Evolutionary conservation across 176 grass and related monocot species (phyloP).

Genomic region (Carex myosuroides): DNA sequence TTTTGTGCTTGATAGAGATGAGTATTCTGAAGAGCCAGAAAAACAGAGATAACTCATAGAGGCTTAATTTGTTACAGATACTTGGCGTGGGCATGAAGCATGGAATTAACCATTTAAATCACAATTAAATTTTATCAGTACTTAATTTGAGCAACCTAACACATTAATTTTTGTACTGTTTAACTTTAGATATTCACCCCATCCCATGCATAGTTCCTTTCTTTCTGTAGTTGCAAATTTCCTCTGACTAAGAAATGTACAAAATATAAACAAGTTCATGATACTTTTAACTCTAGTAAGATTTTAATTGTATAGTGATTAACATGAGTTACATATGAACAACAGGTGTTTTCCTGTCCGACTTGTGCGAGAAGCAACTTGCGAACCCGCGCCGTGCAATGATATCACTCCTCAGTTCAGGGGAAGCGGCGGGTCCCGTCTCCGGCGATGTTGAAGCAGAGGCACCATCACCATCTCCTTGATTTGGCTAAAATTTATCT

Average conservation of each 20-base stretch:
- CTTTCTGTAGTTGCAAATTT: neutral
- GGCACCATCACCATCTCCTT: conserved; percentile 17
- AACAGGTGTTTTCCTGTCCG: conserved; percentile 33
- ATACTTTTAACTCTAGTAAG: neutral
- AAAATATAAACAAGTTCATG: neutral
- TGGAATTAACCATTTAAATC: neutral
- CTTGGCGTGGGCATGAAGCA: neutral
- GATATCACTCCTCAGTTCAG: conserved; percentile 31
- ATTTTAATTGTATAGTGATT: neutral
- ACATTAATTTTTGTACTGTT: neutral
- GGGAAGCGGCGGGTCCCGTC: conserved; percentile 12
- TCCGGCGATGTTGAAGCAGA: neutral
- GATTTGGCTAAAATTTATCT: conserved; percentile 10
- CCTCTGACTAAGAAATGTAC: neutral
- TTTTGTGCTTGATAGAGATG: neutral
- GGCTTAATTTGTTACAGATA: neutral
- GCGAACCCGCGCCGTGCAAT: conserved; percentile 31
- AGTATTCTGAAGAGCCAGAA: neutral
- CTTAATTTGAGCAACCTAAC: neutral
- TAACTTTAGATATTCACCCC: neutral
- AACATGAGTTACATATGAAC: neutral
- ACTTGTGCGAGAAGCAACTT: conserved; percentile 26
- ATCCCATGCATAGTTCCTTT: neutral
- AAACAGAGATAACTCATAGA: neutral
- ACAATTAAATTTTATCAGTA: neutral